Percentiles rank a stretch among this genome's conserved stretches.
These are phyloP conservation scores for Brassica incana DNA, from an alignment of 345 rosid species.

Conservation along the genomic window DNA sequence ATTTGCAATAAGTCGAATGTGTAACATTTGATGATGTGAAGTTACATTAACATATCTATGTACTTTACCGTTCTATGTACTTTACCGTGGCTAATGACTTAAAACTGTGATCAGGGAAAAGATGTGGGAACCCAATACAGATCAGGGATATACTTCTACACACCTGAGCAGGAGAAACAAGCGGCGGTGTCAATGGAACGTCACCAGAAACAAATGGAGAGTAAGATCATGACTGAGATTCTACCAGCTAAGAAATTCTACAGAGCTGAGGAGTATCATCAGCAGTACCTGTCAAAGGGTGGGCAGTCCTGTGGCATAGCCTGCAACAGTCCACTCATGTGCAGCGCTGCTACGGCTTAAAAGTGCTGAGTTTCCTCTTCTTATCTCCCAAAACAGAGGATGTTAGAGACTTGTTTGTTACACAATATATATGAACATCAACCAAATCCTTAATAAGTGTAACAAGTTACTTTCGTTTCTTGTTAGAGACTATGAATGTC, in stretches of 20 bases:
- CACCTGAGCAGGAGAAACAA: conserved; percentile 80
- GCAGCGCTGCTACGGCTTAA: neutral
- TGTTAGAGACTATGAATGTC: neutral
- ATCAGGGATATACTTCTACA: conserved; percentile 78
- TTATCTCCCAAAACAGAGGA: too few species aligned
- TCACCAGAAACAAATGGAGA: conserved; percentile 59
- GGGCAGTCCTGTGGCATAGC: conserved; percentile 54
- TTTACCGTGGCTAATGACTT: neutral
- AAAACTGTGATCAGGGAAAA: conserved; percentile 49
- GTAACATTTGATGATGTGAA: neutral
- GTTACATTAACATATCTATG: neutral
- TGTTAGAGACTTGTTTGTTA: too few species aligned
- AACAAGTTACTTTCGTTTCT: neutral
- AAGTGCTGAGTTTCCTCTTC: neutral
- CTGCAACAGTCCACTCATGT: neutral
- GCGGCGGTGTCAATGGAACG: conserved; percentile 68
- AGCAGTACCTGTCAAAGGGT: conserved; percentile 88
- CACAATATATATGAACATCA: too few species aligned
- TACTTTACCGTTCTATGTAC: too few species aligned
- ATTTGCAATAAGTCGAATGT: neutral
- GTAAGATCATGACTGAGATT: conserved; percentile 78
- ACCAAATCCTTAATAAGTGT: neutral
- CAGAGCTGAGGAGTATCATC: conserved; percentile 89
- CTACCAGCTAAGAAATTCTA: conserved; percentile 89
- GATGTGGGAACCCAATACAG: conserved; percentile 51